Evolutionary conservation across 2,329 filamentous ascomycete species (phyloP).

Genomic region (Aspergillus ruber): DNA sequence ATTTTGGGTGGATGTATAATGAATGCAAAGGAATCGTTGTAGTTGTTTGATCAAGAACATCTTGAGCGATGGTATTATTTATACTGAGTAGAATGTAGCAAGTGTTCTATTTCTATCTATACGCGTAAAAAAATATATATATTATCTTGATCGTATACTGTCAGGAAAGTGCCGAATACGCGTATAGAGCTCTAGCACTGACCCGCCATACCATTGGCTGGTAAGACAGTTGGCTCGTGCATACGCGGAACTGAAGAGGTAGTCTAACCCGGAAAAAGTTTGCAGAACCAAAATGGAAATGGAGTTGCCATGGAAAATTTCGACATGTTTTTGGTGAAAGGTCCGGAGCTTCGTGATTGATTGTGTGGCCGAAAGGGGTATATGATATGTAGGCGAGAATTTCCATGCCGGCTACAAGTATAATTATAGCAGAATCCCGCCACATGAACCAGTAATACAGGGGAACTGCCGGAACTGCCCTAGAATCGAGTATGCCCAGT

Average conservation of each 20-base stretch:
- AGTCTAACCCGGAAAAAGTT: neutral
- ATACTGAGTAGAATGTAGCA: neutral
- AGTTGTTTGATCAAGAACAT: neutral
- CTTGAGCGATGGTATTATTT: neutral
- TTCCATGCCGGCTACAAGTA: too few relatives aligned
- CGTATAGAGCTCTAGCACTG: conserved; percentile 5
- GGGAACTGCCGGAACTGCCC: too few relatives aligned
- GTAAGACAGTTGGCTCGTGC: conserved; percentile 7
- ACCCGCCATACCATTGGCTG: neutral
- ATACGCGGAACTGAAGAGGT: conserved; percentile 10
- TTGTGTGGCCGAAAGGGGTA: too few relatives aligned
- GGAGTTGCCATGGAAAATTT: too few relatives aligned
- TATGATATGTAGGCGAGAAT: too few relatives aligned
- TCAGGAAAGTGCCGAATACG: neutral
- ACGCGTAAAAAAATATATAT: neutral
- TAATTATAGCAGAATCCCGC: too few relatives aligned
- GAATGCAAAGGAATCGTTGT: neutral
- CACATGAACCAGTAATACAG: too few relatives aligned
- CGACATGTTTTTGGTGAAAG: neutral
- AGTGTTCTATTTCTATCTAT: neutral
- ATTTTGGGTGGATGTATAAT: conserved; percentile 4
- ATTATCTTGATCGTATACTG: too few relatives aligned
- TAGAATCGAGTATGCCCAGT: too few relatives aligned
- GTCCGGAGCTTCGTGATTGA: neutral
- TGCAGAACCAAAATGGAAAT: neutral